Percentiles rank a stretch among this genome's conserved stretches.
phyloP scores from a whole-genome alignment of 192 early-diverging fungal species.

The Gonapodya sp. region DNA sequence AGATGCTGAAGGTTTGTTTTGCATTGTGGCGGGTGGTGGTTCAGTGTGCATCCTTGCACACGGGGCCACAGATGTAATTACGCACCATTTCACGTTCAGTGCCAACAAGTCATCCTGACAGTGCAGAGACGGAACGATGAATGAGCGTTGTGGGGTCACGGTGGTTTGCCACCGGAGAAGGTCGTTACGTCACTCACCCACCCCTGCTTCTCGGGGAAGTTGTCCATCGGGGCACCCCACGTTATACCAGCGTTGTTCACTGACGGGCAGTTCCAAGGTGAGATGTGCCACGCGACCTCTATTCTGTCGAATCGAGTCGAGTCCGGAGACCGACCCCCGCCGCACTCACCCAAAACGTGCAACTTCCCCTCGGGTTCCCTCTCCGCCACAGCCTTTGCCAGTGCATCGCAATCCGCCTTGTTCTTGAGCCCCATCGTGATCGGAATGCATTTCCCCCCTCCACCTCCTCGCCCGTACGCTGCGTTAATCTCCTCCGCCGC shows the following conservation, averaged over 20 bases:
- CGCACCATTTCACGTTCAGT: constrained; percentile 2
- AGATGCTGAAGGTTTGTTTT: neutral
- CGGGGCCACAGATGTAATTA: neutral
- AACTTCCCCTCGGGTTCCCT: neutral
- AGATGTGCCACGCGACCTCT: too few species aligned
- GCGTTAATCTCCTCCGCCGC: constrained; percentile 8
- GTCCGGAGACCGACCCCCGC: too few species aligned
- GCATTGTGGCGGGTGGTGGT: too few species aligned
- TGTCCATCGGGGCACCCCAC: neutral
- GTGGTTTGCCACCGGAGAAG: too few species aligned
- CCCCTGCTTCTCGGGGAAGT: constrained; percentile 9
- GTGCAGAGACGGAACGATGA: too few species aligned
- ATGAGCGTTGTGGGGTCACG: too few species aligned
- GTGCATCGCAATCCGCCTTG: constrained; percentile 2
- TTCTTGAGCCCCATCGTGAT: neutral
- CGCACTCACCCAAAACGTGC: constrained; percentile 8
- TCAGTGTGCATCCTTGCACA: neutral
- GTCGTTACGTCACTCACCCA: too few species aligned
- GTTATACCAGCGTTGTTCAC: constrained; percentile 5
- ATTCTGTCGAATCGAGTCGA: too few species aligned
- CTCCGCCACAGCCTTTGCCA: neutral
- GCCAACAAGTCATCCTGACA: neutral
- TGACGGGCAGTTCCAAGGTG: too few species aligned
- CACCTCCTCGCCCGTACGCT: neutral
- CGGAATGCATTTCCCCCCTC: neutral